These are phyloP conservation scores for Sporobolomyces pararoseus DNA, from an alignment of 768 basidiomycete genomes.

Conservation along the genomic window DNA sequence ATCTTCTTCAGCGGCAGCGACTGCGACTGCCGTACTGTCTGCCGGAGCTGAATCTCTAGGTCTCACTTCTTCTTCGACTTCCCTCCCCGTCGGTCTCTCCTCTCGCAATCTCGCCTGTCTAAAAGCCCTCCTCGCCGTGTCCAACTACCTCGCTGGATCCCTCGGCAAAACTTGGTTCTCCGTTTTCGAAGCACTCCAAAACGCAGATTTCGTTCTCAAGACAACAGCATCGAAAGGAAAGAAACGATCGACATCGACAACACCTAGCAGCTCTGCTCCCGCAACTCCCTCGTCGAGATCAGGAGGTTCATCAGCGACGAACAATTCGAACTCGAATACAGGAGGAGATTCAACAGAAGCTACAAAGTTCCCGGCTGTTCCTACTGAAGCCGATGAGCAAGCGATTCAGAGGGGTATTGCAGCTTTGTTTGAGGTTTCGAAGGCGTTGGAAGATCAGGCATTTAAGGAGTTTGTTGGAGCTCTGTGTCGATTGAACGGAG, in stretches of 20 bases:
- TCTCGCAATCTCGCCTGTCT: constrained; percentile 88
- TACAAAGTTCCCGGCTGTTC: constrained; percentile 48
- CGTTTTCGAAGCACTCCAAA: constrained; percentile 84
- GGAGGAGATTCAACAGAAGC: not conserved
- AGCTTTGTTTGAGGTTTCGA: constrained; percentile 78
- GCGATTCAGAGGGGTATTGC: constrained; percentile 70
- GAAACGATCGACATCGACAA: constrained; percentile 26
- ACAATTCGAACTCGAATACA: not conserved
- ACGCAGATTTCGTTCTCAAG: constrained; percentile 81
- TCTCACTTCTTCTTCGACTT: constrained; percentile 34
- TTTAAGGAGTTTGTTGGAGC: constrained; percentile 75
- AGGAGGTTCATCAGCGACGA: not conserved
- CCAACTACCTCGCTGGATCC: constrained; percentile 75
- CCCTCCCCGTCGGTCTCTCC: constrained; percentile 57
- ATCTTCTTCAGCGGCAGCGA: constrained; percentile 33
- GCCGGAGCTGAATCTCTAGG: constrained; percentile 50
- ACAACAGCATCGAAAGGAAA: constrained; percentile 31
- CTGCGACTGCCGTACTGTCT: constrained; percentile 38
- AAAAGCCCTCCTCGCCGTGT: constrained; percentile 71
- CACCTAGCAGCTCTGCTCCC: not conserved
- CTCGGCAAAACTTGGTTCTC: constrained; percentile 90
- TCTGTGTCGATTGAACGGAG: constrained; percentile 76
- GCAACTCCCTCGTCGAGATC: not conserved
- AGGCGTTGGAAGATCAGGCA: constrained; percentile 73
- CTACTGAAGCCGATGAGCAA: constrained; percentile 71